Evolutionary conservation across 2,329 filamentous ascomycete genomes (phyloP).

Genomic region (Diplodia mutila): DNA sequence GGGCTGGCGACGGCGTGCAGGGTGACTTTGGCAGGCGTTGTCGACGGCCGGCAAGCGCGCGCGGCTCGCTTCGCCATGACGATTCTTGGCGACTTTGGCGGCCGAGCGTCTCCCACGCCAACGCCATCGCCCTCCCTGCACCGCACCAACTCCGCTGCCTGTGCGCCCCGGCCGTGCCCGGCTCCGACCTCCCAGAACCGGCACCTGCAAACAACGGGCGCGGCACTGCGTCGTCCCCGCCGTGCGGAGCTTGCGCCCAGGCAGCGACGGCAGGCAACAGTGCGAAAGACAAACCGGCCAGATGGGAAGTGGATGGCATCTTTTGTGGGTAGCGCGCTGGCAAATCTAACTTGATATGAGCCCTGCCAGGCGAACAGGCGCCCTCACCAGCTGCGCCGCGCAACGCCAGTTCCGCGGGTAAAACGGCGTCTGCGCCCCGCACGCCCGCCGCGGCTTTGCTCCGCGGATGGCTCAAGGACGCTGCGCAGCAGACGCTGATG

Average conservation of each 20-base stretch:
- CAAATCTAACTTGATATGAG: constrained; percentile 24
- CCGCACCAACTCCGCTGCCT: not conserved
- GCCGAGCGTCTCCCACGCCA: not conserved
- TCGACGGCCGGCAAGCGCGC: constrained; percentile 8
- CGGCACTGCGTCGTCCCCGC: not conserved
- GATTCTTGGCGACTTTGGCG: constrained; percentile 7
- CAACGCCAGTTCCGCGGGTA: constrained; percentile 3
- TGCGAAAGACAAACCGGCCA: not conserved
- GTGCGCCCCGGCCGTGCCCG: not conserved
- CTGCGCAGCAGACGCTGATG: constrained; percentile 3
- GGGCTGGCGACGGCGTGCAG: not conserved
- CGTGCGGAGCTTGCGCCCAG: not conserved
- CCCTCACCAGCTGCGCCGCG: not conserved
- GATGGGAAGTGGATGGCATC: constrained; percentile 11
- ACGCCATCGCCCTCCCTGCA: not conserved
- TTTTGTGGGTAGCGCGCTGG: constrained; percentile 17
- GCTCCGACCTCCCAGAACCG: not conserved
- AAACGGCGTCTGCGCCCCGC: constrained; percentile 16
- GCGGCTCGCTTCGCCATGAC: constrained; percentile 19
- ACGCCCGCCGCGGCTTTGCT: not conserved
- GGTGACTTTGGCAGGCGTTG: constrained; percentile 10
- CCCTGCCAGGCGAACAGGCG: not conserved
- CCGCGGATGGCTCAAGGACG: not conserved
- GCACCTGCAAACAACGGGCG: not conserved
- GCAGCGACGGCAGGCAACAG: constrained; percentile 13